Evolutionary conservation across 345 rosid species (phyloP).

Genomic region (Linum tenue): DNA sequence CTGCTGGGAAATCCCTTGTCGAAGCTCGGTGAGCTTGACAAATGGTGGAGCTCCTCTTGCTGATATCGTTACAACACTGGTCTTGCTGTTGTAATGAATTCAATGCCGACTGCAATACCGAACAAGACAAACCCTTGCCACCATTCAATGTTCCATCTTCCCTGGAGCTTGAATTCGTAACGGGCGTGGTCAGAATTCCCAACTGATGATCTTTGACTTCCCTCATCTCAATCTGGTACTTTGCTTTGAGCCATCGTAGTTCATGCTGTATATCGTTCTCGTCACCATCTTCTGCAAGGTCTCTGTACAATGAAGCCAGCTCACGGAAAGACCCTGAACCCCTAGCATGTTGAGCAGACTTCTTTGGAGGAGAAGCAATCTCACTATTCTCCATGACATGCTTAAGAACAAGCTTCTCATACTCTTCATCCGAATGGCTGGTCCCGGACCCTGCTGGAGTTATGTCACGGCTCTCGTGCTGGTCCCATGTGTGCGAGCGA

Average conservation of each 20-base stretch:
- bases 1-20: constrained; percentile 19
- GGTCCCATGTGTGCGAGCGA: constrained; percentile 46
- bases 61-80: constrained; percentile 1
- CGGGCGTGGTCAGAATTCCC: constrained; percentile 17
- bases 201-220: constrained; percentile 46
- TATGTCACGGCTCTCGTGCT: constrained; percentile 64
- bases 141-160: constrained; percentile 13
- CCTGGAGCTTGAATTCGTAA: constrained; percentile 18
- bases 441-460: constrained; percentile 48
- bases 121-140: constrained; percentile 9
- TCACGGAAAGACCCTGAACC: constrained; percentile 32
- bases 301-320: constrained; percentile 17
- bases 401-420: constrained; percentile 27
- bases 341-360: constrained; percentile 19
- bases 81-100: constrained; percentile 10
- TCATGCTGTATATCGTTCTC: constrained; percentile 45
- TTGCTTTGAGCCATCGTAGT: constrained; percentile 61
- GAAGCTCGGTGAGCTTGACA: constrained; percentile 23
- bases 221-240: constrained; percentile 45
- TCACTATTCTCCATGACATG: constrained; percentile 18
- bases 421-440: constrained; percentile 52
- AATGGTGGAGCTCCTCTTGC: constrained; percentile 24
- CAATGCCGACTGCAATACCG: background rate
- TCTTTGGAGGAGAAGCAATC: constrained; percentile 17
- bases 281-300: constrained; percentile 18